phyloP scores from a whole-genome alignment of 2,329 filamentous ascomycete genomes.

The Elsinoe australis region DNA sequence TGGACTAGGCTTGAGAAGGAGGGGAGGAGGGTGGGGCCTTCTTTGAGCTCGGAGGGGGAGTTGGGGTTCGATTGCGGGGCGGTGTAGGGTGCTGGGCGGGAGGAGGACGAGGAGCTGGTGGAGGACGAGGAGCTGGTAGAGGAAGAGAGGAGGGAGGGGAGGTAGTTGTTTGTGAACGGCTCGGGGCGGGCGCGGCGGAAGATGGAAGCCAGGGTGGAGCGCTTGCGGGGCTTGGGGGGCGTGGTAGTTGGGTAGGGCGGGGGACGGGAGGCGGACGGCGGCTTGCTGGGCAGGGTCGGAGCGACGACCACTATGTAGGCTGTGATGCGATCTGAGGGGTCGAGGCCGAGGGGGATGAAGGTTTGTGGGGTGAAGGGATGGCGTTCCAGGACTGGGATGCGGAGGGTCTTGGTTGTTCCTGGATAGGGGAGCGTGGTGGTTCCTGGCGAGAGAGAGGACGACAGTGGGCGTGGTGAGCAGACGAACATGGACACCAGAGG shows the following conservation, averaged over 20 bases:
- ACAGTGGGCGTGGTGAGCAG: constrained; percentile 59
- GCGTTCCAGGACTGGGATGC: constrained; percentile 35
- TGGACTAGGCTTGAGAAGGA: constrained; percentile 4
- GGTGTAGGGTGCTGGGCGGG: constrained; percentile 2
- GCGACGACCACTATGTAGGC: constrained; percentile 83
- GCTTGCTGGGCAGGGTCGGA: constrained; percentile 54
- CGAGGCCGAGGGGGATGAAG: constrained; percentile 67
- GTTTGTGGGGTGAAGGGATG: constrained; percentile 94
- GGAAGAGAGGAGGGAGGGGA: constrained; percentile 24
- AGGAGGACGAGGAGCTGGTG: not conserved
- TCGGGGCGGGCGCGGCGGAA: constrained; percentile 37
- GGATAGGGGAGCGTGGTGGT: constrained; percentile 16
- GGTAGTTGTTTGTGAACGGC: constrained; percentile 45
- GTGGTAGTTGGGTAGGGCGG: constrained; percentile 38
- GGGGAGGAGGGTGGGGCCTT: constrained; percentile 1
- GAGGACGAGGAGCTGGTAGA: constrained; percentile 12
- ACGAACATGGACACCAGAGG: constrained; percentile 84
- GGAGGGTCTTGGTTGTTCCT: constrained; percentile 13
- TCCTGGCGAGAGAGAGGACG: constrained; percentile 5
- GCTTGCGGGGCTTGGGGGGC: constrained; percentile 22
- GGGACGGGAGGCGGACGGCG: constrained; percentile 25
- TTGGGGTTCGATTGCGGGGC: not conserved
- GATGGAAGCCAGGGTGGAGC: constrained; percentile 30
- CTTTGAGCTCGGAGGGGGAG: not conserved
- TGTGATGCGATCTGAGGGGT: constrained; percentile 38